Percentiles rank a stretch among this genome's conserved stretches.
Conservation (phyloP, 352 stramenopile genomes). For the Globisporangium nunn region DNA sequence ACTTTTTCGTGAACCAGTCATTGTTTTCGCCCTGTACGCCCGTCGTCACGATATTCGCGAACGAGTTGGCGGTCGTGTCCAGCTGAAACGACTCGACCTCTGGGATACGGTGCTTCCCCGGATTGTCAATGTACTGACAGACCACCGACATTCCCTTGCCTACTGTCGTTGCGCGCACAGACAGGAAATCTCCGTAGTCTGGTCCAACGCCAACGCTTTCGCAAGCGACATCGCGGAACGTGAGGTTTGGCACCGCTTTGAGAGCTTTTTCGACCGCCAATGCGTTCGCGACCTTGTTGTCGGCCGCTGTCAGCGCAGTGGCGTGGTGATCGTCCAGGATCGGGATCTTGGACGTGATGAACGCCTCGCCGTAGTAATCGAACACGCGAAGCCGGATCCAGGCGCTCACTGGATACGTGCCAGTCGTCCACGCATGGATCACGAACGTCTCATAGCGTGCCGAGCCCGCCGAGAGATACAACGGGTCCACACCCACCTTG, state of each 20-base stretch:
- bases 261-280: constrained; percentile 23
- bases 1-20: constrained; percentile 53
- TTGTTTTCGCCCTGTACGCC: constrained; percentile 28
- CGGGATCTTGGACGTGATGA: constrained; percentile 45
- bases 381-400: constrained; percentile 52
- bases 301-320: background rate
- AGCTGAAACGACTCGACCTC: constrained; percentile 26
- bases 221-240: constrained; percentile 36
- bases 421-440: constrained; percentile 20
- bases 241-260: constrained; percentile 37
- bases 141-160: constrained; percentile 34
- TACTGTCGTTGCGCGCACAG: background rate
- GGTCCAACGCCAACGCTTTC: constrained; percentile 11
- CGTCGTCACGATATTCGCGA: constrained; percentile 26
- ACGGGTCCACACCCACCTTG: constrained; percentile 65
- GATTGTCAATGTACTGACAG: constrained; percentile 53
- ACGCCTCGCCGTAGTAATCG: constrained; percentile 61
- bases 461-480: constrained; percentile 36
- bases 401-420: constrained; percentile 3
- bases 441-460: constrained; percentile 46
- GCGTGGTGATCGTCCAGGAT: constrained; percentile 19
- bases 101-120: constrained; percentile 39
- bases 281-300: constrained; percentile 7
- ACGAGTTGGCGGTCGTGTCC: constrained; percentile 7
- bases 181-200: constrained; percentile 17